A percentile compares a stretch with the other conserved stretches of the same genome.
These are phyloP conservation scores for Trichophyton simii DNA, from an alignment of 2,329 filamentous ascomycete species.

Conservation along the genomic window DNA sequence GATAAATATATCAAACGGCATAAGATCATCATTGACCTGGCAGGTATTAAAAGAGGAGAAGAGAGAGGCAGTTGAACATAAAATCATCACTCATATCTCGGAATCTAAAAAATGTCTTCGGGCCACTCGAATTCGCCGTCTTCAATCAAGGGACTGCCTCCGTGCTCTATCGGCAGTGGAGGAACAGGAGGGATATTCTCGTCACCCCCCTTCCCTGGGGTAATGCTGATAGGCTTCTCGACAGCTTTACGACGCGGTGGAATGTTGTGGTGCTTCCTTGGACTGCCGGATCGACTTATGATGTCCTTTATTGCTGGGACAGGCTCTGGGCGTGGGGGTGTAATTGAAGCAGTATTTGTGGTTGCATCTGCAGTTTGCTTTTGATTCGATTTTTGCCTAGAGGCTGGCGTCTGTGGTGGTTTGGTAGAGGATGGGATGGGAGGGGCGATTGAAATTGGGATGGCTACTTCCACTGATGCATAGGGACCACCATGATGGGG, in stretches of 20 bases:
- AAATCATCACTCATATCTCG: not conserved
- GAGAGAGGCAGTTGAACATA: too few relatives aligned
- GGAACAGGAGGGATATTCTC: conserved; percentile 31
- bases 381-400: not conserved
- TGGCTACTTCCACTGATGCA: not conserved
- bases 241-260: conserved; percentile 4
- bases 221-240: conserved; percentile 11
- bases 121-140: conserved; percentile 31
- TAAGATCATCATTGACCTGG: not conserved
- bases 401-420: not conserved
- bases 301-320: not conserved
- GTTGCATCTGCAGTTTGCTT: not conserved
- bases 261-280: conserved; percentile 1
- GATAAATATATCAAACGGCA: not conserved
- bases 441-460: not conserved
- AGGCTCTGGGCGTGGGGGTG: not conserved
- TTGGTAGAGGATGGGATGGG: not conserved
- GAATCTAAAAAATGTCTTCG: conserved; percentile 29
- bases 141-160: conserved; percentile 18
- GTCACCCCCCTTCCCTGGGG: conserved; percentile 15
- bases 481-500: not conserved
- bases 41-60: not conserved
- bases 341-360: not conserved
- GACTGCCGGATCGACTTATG: not conserved
- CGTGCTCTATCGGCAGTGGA: conserved; percentile 22